Percentiles rank a stretch among this genome's conserved stretches.
phyloP scores from a whole-genome alignment of 257 asterid species.

The Misopates orontium region DNA sequence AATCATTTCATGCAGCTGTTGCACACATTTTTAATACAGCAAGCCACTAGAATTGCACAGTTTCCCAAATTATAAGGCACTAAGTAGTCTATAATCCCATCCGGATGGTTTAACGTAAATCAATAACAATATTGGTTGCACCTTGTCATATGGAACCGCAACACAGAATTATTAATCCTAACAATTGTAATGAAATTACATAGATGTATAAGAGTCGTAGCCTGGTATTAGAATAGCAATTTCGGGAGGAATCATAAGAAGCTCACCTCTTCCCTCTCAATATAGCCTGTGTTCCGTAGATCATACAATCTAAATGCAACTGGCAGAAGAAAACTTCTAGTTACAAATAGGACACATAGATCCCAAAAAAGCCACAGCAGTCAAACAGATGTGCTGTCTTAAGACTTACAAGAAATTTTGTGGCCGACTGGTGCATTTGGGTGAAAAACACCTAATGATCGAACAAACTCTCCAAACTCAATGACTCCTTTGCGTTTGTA shows the following conservation, averaged over 20 bases:
- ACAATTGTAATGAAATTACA: neutral
- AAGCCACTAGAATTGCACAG: too few relatives aligned
- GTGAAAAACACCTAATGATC: slow-evolving; percentile 55
- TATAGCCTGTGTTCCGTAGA: slow-evolving; percentile 49
- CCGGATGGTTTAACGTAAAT: too few relatives aligned
- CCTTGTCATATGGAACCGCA: too few relatives aligned
- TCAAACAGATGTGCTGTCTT: too few relatives aligned
- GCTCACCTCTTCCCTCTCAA: slow-evolving; percentile 51
- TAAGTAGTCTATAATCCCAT: too few relatives aligned
- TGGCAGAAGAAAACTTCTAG: slow-evolving; percentile 26
- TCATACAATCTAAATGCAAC: slow-evolving; percentile 62
- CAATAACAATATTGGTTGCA: neutral
- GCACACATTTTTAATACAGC: too few relatives aligned
- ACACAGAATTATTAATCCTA: neutral
- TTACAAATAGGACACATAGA: neutral
- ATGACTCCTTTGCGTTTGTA: slow-evolving; percentile 47
- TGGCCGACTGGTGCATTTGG: slow-evolving; percentile 48
- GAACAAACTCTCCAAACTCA: slow-evolving; percentile 59
- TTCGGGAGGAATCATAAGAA: neutral
- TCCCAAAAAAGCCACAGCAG: neutral
- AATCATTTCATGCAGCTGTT: too few relatives aligned
- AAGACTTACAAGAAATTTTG: slow-evolving; percentile 45
- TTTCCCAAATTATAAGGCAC: too few relatives aligned
- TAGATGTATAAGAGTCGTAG: neutral
- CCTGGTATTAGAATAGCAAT: too few relatives aligned